Evolutionary conservation across 805 yeast genomes (phyloP).

Genomic region (Tanozyma kutaoensis): DNA sequence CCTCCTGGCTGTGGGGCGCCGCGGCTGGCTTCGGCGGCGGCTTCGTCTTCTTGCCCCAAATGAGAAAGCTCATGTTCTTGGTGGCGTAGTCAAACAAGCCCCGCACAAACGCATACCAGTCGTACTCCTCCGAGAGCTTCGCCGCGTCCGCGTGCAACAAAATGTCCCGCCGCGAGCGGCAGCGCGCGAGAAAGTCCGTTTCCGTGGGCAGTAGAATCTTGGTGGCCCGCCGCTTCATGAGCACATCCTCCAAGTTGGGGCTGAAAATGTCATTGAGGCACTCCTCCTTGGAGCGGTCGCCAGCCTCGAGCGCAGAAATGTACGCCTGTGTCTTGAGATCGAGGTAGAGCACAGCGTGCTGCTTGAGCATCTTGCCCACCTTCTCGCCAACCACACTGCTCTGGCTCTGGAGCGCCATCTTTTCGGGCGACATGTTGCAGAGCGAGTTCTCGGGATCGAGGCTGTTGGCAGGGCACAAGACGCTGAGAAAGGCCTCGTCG

Average conservation of each 20-base stretch:
- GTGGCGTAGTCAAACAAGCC: constrained; percentile 69
- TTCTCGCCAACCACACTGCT: constrained; percentile 23
- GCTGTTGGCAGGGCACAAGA: constrained; percentile 68
- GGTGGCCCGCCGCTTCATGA: constrained; percentile 22
- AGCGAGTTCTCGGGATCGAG: constrained; percentile 34
- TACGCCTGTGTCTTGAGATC: constrained; percentile 94
- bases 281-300: constrained; percentile 47
- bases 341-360: constrained; percentile 66
- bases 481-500: constrained; percentile 73
- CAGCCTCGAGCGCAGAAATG: constrained; percentile 69
- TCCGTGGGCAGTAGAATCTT: constrained; percentile 58
- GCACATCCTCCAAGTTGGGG: constrained; percentile 36
- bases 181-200: constrained; percentile 61
- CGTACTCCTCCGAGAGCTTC: constrained; percentile 57
- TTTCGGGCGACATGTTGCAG: constrained; percentile 18
- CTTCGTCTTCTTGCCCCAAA: constrained; percentile 50
- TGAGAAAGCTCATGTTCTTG: constrained; percentile 56
- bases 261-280: constrained; percentile 72
- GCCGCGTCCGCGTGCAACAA: constrained; percentile 36
- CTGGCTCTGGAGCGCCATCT: constrained; percentile 20
- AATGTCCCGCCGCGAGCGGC: constrained; percentile 56
- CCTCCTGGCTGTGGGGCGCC: constrained; percentile 11
- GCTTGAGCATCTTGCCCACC: constrained; percentile 54
- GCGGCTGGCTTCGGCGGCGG: constrained; percentile 1
- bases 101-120: constrained; percentile 74